These are phyloP conservation scores for Colletotrichum orchidophilum DNA, from an alignment of 2,329 filamentous ascomycete species.

Conservation along the genomic window DNA sequence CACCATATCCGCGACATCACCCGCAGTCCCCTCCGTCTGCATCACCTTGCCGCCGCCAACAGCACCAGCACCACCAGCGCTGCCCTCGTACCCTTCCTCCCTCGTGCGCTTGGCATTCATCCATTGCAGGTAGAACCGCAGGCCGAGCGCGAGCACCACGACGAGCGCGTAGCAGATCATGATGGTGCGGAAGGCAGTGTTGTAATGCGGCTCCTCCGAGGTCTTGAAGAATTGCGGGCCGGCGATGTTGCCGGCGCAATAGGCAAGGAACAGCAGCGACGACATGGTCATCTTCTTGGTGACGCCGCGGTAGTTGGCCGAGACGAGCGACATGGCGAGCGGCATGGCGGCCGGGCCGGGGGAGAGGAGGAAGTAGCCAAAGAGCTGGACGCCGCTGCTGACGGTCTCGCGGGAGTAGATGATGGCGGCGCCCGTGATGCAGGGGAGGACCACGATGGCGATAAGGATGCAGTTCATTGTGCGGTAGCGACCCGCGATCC, in stretches of 20 bases:
- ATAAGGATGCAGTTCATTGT: conserved; percentile 63
- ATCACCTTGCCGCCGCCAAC: conserved; percentile 49
- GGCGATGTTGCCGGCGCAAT: conserved; percentile 65
- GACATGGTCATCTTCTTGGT: conserved; percentile 71
- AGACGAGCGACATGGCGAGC: conserved; percentile 63
- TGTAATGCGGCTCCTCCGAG: conserved; percentile 59
- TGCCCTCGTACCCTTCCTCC: conserved; percentile 56
- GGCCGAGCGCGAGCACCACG: conserved; percentile 50
- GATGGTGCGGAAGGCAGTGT: conserved; percentile 64
- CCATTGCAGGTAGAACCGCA: conserved; percentile 59
- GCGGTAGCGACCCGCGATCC: conserved; percentile 60
- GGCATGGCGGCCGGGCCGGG: conserved; percentile 64
- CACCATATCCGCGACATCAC: conserved; percentile 43
- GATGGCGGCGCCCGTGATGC: conserved; percentile 61
- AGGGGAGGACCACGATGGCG: conserved; percentile 57
- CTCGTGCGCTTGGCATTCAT: conserved; percentile 53
- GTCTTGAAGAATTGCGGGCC: conserved; percentile 65
- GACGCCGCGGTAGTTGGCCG: conserved; percentile 64
- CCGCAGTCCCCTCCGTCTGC: conserved; percentile 36
- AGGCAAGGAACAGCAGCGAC: conserved; percentile 63
- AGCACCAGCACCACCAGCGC: conserved; percentile 51
- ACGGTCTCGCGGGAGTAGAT: conserved; percentile 58
- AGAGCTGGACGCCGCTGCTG: conserved; percentile 55
- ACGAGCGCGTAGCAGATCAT: conserved; percentile 65
- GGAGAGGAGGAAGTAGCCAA: conserved; percentile 67